These are phyloP conservation scores for Glaciozyma antarctica DNA, from an alignment of 768 basidiomycete genomes.

Conservation along the genomic window DNA sequence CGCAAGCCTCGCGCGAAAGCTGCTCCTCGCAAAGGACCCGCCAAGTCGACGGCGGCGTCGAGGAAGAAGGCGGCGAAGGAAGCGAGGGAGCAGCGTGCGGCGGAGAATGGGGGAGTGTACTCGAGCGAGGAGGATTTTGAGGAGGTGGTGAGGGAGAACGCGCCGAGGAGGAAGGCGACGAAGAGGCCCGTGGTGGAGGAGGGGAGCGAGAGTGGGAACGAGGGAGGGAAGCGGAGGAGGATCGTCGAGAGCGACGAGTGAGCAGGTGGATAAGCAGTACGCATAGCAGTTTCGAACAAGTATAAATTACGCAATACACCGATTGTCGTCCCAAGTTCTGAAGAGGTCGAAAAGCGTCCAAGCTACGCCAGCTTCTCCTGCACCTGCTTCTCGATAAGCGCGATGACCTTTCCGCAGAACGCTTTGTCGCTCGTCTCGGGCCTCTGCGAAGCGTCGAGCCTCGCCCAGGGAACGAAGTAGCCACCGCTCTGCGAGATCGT, in stretches of 20 bases:
- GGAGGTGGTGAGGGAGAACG: too few relatives aligned
- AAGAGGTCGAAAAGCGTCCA: too few relatives aligned
- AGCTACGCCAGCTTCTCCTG: not conserved
- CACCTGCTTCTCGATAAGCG: conserved; percentile 23
- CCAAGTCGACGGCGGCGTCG: too few relatives aligned
- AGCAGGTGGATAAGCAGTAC: too few relatives aligned
- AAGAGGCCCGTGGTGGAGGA: conserved; percentile 5
- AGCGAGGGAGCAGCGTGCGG: too few relatives aligned
- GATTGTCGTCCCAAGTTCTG: too few relatives aligned
- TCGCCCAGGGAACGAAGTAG: conserved; percentile 7
- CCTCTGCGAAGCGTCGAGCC: not conserved
- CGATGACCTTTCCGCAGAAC: not conserved
- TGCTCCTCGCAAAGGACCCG: too few relatives aligned
- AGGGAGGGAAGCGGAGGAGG: conserved; percentile 7
- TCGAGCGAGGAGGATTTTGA: too few relatives aligned
- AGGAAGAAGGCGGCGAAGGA: not conserved
- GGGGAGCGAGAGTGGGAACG: not conserved
- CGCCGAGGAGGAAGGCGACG: not conserved
- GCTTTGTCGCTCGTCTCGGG: not conserved
- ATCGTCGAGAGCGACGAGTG: not conserved
- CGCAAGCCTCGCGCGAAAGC: too few relatives aligned
- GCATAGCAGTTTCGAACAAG: too few relatives aligned
- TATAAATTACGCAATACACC: too few relatives aligned
- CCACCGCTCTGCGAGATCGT: not conserved
- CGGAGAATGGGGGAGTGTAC: too few relatives aligned